Evolutionary conservation across 2,329 filamentous ascomycete species (phyloP).

Genomic region (Microsporum audouinii): DNA sequence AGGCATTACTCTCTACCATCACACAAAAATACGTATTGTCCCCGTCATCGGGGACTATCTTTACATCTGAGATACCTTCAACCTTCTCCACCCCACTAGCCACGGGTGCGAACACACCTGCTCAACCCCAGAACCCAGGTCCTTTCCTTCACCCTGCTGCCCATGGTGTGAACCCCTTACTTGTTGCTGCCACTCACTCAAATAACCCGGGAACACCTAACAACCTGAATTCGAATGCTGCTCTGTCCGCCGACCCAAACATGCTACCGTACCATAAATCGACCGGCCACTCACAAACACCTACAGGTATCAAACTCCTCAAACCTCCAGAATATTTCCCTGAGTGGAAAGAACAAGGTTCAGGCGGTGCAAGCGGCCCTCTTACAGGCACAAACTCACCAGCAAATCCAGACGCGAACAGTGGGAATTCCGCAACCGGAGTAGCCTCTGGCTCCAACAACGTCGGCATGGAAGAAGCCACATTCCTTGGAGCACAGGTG

Average conservation of each 20-base stretch:
- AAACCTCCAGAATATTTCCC: conserved; percentile 73
- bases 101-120: conserved; percentile 78
- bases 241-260: conserved; percentile 17
- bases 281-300: conserved; percentile 59
- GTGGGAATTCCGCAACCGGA: conserved; percentile 33
- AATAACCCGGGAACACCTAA: conserved; percentile 31
- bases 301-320: conserved; percentile 69
- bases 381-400: conserved; percentile 1
- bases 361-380: conserved; percentile 15
- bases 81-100: conserved; percentile 83
- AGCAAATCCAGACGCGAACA: conserved; percentile 9
- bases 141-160: conserved; percentile 46
- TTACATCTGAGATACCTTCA: conserved; percentile 90
- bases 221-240: conserved; percentile 26
- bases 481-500: conserved; percentile 79
- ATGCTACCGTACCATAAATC: conserved; percentile 41
- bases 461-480: conserved; percentile 61
- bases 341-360: conserved; percentile 70
- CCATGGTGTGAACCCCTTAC: conserved; percentile 70
- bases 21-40: conserved; percentile 77
- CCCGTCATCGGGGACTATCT: conserved; percentile 86
- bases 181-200: conserved; percentile 68
- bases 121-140: conserved; percentile 34
- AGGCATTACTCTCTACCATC: conserved; percentile 72
- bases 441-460: conserved; percentile 21